Conservation (phyloP, 2,329 filamentous ascomycete genomes). For the Aspergillus brasiliensis region DNA sequence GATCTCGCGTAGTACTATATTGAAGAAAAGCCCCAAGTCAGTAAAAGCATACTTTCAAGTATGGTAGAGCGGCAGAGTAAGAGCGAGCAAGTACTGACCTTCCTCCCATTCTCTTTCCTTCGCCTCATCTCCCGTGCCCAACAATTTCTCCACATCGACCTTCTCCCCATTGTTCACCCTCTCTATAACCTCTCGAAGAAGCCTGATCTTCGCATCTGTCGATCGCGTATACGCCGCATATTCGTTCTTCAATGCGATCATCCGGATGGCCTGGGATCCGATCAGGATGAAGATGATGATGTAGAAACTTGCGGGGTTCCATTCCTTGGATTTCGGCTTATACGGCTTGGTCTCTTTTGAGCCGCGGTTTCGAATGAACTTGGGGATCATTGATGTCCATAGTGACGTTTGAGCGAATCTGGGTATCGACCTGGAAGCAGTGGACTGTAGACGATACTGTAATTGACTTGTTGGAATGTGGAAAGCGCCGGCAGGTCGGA, state of each 20-base stretch:
- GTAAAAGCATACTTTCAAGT: not conserved
- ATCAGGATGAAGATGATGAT: conserved; percentile 83
- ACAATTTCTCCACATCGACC: conserved; percentile 78
- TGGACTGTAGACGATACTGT: conserved; percentile 26
- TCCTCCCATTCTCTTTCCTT: conserved; percentile 88
- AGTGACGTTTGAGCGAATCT: conserved; percentile 61
- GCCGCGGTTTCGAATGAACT: conserved; percentile 48
- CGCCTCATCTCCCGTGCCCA: conserved; percentile 75
- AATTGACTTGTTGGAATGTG: conserved; percentile 65
- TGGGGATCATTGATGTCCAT: conserved; percentile 71
- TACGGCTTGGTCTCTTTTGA: conserved; percentile 30
- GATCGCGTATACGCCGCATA: conserved; percentile 71
- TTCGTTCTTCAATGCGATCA: conserved; percentile 78
- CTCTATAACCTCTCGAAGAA: conserved; percentile 67
- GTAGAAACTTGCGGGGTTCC: conserved; percentile 82
- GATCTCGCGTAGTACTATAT: conserved; percentile 43
- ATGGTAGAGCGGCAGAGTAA: too few relatives aligned
- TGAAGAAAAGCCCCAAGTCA: conserved; percentile 1
- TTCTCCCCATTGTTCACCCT: conserved; percentile 54
- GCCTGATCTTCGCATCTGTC: conserved; percentile 75
- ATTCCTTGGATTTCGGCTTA: conserved; percentile 58
- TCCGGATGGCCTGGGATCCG: conserved; percentile 93
- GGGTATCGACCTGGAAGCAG: conserved; percentile 37
- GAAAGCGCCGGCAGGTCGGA: conserved; percentile 25
- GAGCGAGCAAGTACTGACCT: conserved; percentile 52